These are phyloP conservation scores for Botryobasidium botryosum DNA, from an alignment of 768 basidiomycete genomes.

Conservation along the genomic window DNA sequence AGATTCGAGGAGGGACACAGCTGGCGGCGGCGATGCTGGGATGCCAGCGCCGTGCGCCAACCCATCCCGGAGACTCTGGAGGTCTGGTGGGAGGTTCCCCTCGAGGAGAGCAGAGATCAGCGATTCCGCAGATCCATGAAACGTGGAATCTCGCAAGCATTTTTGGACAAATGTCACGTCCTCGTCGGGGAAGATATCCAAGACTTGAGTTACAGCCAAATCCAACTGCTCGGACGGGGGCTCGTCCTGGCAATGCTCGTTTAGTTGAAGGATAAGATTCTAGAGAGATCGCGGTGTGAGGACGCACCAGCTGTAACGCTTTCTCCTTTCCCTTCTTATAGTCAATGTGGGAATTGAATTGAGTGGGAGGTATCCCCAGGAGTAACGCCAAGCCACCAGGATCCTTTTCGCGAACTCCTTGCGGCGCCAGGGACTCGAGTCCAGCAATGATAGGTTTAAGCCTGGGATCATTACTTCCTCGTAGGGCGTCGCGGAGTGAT, in stretches of 20 bases:
- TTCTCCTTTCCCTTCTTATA: slow-evolving; percentile 29
- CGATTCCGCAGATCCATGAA: slow-evolving; percentile 38
- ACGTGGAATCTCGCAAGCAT: slow-evolving; percentile 35
- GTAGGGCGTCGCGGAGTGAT: slow-evolving; percentile 31
- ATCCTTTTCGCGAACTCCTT: background rate
- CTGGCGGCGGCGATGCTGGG: slow-evolving; percentile 11
- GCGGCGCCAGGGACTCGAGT: background rate
- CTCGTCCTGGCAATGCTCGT: background rate
- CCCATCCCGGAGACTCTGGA: slow-evolving; percentile 14
- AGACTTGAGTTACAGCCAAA: slow-evolving; percentile 37
- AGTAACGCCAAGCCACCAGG: background rate
- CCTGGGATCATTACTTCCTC: slow-evolving; percentile 36
- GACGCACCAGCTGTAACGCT: background rate
- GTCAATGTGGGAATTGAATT: slow-evolving; percentile 1
- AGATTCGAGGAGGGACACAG: slow-evolving; percentile 19
- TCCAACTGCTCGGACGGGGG: background rate
- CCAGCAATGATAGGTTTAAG: slow-evolving; percentile 29
- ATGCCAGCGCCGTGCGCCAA: slow-evolving; percentile 14
- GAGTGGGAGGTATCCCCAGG: background rate
- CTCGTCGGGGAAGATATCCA: slow-evolving; percentile 59
- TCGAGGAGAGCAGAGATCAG: slow-evolving; percentile 62
- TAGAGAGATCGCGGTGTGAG: slow-evolving; percentile 12
- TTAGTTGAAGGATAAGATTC: slow-evolving; percentile 8
- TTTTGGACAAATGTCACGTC: slow-evolving; percentile 38
- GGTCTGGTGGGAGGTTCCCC: slow-evolving; percentile 36